Evolutionary conservation across 2,329 filamentous ascomycete species (phyloP), one percentile per base, ranked within the genome.

Genomic region (Aureobasidium sp.): DNA sequence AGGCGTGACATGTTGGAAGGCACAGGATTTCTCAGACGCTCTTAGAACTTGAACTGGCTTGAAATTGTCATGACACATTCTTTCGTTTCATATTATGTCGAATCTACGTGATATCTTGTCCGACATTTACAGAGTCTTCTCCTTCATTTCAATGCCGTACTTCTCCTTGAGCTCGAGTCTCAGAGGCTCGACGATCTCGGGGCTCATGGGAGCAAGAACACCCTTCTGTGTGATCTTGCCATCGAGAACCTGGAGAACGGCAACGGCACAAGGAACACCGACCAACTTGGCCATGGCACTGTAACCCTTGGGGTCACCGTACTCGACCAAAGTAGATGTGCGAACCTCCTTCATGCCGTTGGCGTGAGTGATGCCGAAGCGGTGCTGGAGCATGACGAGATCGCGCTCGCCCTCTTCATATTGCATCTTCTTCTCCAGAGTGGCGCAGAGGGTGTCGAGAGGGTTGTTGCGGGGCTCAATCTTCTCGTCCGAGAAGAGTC

Each of bases 341-440:
- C 87, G 82, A 48, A 86, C 91, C 79, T 95, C 86, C 74, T 83
- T 84, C 72, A 78, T 84, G 70, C 91, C 91, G 73, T 94, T 88
- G 76, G 87, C 86, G 77, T 88, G 80, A 81, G 94, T 89, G 68
- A 96, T 90, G 73, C 87, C 86, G 74, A 96, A 95, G 78, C 85
- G 87, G 80, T 90, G 88, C 79, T 91, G 88, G 36, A 91, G 82
- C 78, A 84, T 82, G 62, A 94, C 89, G 67, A 95, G 80, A 75
- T 96, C 91, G 64, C 91, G 87, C 84, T 96, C 91, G 64, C 83
- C 87, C 69, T 88, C 80, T 71, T 84, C 88, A 75, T 87, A 96
- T 76, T 89, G 84, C 90, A 96, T 95, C 85, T 95, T 96, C 81
- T 89, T 79, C 81, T 96, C 91, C 34, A 96, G 84, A 3, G 86